Base-by-base conservation (phyloP, 1,284 basidiomycete species). In the Marasmius tenuissimus region DNA sequence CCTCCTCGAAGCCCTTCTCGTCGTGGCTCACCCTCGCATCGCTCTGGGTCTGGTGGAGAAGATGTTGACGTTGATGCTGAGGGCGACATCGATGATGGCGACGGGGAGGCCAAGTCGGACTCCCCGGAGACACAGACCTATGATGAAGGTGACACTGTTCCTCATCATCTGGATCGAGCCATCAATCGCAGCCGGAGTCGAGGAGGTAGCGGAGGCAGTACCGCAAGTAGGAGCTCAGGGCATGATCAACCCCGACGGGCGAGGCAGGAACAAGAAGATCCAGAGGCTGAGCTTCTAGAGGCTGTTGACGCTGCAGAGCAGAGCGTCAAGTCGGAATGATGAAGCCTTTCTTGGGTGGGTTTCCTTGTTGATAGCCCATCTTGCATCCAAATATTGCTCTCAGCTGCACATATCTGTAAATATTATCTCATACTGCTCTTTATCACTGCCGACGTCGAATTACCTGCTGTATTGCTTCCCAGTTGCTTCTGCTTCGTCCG, bases 301-400 rank as follows among this genome's bases (percentile, higher is more conserved):
- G 80, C 80, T 51, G 79, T 78, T 0, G 76, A 80, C 61, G 78
- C 79, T 34, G 75, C 76, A 1, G 80, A 80, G 64, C 45, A 47
- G 45, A n/a, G 45, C 16, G 45, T 47, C 45, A 47, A 47, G 16
- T 47, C 45, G 8, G 45, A 47, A 47, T 47, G 45, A 47, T 47
- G 16, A 16, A 18, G 20, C n/a, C 40, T 12, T n/a, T 42, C 20
- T 47, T 20, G 8, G 8, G 16, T n/a, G n/a, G n/a, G n/a, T 14
- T n/a, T n/a, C 20, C n/a, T 14, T n/a, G 2, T 14, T 18, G 45
- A 16, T 7, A 16, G 20, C n/a, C 14, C 9, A 40, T 14, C 14
- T 47, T 47, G 16, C 27, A 27, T 27, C 27, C 27, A 27, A 27
- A 27, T 27, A 27, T 27, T 27, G 27, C 27, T 27, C 27, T 27